Evolutionary conservation across 768 basidiomycete genomes (phyloP), one percentile per base, ranked within the genome.

Genomic region (Trametes villosa): DNA sequence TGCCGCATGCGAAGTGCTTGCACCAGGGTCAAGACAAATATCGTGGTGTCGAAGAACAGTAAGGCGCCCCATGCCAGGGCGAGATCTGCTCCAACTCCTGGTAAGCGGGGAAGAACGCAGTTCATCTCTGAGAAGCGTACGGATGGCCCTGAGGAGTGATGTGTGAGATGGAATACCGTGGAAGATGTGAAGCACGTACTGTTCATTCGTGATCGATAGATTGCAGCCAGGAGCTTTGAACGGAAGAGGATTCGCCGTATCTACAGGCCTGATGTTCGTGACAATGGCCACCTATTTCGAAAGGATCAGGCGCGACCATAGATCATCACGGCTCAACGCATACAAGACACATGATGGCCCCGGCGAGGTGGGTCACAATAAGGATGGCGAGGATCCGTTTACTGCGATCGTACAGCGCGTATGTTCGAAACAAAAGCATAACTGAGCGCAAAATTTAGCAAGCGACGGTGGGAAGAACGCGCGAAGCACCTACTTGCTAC

Each of bases 351-450:
- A 55, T 5, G 27, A 59, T 29, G 26, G 53, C 47, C 6, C 59
- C 60, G 22, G 38, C 46, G 9, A 63, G 13, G 22, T 63, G 62
- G 0, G 52, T 54, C 1, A 49, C 38, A 22, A 63, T 15, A 9
- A 66, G 54, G 4, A 70, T 9, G 12, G 1, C 5, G 13, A 70
- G 57, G 27, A 71, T 53, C 26, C 59, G 60, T 22, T 42, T 59
- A n/a, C 61, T 69, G 18, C 69, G 65, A n/a, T 60, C 53, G 51
- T 70, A 70, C 50, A 71, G 49, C 1, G 69, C 69, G 20, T 67
- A 70, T 18, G 68, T 67, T 12, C 70, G 65, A 45, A 69, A 58
- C 3, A 64, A 20, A 17, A 71, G 64, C 24, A 68, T 55, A 17
- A 61, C 70, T 70, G 44, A 11, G 13, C 2, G 24, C 18, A 4